phyloP scores from a whole-genome alignment of 208 protist genomes.

The Acanthamoeba castellanii region DNA sequence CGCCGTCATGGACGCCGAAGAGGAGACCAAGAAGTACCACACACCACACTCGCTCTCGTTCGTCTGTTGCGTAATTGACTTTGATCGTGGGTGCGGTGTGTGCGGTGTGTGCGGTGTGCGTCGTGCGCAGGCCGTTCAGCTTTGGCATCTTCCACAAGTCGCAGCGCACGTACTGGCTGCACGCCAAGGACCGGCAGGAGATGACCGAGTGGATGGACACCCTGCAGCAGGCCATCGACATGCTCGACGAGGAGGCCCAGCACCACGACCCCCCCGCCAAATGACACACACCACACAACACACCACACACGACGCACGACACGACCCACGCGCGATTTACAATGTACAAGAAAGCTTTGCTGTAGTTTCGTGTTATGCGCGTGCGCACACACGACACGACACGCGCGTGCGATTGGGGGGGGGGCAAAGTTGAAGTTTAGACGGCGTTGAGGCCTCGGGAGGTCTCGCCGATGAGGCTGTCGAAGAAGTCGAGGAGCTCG shows the following conservation, averaged over 20 bases:
- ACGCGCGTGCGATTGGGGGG: no score
- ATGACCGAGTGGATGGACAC: slow-evolving; percentile 30
- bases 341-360: no score
- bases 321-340: no score
- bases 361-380: no score
- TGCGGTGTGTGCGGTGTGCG: neutral
- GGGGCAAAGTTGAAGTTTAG: neutral
- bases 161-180: slow-evolving; percentile 50
- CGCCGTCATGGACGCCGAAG: slow-evolving; percentile 36
- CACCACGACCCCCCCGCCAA: no score
- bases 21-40: slow-evolving; percentile 33
- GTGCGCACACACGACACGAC: no score
- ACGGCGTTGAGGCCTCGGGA: neutral
- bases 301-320: no score
- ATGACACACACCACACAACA: no score
- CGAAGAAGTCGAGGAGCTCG: slow-evolving; percentile 19
- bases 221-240: slow-evolving; percentile 16
- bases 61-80: neutral
- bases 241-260: neutral
- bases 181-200: slow-evolving; percentile 45
- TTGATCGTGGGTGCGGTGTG: no score
- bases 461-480: slow-evolving; percentile 14
- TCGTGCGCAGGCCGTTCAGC: slow-evolving; percentile 14
- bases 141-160: slow-evolving; percentile 42
- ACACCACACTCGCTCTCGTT: neutral